Conservation (phyloP, 176 grass and related monocot genomes). For the Cocos nucifera region DNA sequence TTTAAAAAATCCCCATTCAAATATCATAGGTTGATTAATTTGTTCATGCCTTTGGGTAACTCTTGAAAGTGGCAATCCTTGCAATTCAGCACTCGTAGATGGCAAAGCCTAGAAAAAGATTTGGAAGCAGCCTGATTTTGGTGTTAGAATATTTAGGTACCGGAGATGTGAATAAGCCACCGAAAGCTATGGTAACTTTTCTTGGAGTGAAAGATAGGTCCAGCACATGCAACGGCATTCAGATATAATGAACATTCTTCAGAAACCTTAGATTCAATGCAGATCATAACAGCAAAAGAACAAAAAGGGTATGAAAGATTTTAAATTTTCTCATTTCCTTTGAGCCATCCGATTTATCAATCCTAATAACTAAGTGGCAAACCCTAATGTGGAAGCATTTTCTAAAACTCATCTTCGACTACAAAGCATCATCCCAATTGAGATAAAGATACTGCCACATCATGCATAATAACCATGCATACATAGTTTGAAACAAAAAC, state of each 20-base stretch:
- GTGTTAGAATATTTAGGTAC: conserved; percentile 12
- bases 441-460: conserved; percentile 7
- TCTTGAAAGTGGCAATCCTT: background rate
- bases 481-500: conserved; percentile 16
- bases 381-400: background rate
- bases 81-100: conserved; percentile 32
- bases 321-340: background rate
- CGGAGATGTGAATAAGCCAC: conserved; percentile 18
- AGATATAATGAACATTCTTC: background rate
- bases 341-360: background rate
- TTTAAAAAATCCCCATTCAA: conserved; percentile 17
- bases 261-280: background rate
- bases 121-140: conserved; percentile 11
- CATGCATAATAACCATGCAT: conserved; percentile 11
- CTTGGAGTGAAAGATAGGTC: conserved; percentile 4
- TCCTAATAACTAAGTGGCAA: conserved; percentile 5
- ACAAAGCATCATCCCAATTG: conserved; percentile 5
- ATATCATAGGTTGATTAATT: conserved; percentile 20
- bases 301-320: background rate
- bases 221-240: conserved; percentile 5
- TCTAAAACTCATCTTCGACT: background rate
- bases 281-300: background rate
- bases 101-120: conserved; percentile 9
- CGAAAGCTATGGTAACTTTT: background rate
- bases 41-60: conserved; percentile 20